A percentile compares a stretch with the other conserved stretches of the same genome.
These are phyloP conservation scores for Eurotiales sp. DNA, from an alignment of 2,329 filamentous ascomycete genomes.

Conservation along the genomic window DNA sequence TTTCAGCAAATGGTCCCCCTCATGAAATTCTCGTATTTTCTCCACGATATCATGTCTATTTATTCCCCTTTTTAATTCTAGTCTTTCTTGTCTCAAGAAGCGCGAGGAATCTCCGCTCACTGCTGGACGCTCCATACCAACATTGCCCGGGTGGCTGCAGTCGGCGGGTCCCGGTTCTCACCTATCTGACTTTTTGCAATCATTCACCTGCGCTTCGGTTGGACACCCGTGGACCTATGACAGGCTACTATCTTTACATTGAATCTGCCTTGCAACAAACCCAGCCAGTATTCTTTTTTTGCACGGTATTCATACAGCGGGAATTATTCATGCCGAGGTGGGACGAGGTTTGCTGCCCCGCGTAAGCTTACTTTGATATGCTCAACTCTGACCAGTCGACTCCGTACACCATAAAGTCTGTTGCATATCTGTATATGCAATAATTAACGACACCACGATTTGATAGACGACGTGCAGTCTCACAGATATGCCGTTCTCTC, in stretches of 20 bases:
- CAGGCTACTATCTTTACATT: no score
- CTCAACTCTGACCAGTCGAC: background rate
- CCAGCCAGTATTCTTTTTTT: background rate
- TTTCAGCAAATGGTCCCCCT: no score
- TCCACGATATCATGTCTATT: no score
- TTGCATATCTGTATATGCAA: background rate
- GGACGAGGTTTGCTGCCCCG: constrained; percentile 1
- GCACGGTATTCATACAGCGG: no score
- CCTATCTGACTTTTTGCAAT: background rate
- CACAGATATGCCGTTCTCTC: constrained; percentile 80
- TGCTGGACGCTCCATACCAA: background rate
- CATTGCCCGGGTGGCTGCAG: background rate
- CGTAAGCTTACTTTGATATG: background rate
- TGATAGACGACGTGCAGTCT: background rate
- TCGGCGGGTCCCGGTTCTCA: constrained; percentile 9
- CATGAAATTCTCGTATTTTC: no score
- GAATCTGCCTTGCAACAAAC: no score
- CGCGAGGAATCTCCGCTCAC: no score
- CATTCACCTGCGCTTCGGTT: background rate
- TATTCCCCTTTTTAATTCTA: no score
- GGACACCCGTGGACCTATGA: background rate
- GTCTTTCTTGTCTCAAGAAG: no score
- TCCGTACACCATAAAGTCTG: background rate
- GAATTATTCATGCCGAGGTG: background rate
- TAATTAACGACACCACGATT: background rate